phyloP scores from a whole-genome alignment of 2,329 filamentous ascomycete genomes.

The Arthrinium puccinioides region DNA sequence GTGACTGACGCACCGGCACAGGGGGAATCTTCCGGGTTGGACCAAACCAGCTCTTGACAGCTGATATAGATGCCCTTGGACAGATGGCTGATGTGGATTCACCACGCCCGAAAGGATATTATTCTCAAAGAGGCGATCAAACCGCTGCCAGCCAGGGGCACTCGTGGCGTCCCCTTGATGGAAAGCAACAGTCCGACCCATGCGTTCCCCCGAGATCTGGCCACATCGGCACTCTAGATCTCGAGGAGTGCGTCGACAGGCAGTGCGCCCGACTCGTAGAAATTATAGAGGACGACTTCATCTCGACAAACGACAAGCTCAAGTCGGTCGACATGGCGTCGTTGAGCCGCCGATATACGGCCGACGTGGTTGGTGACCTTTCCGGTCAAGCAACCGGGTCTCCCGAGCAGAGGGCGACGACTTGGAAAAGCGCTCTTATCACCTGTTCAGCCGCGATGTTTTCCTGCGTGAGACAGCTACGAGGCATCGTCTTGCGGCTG shows the following conservation, averaged over 20 bases:
- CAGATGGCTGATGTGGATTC: slow-evolving; percentile 12
- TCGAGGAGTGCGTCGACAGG: slow-evolving; percentile 9
- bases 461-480: background rate
- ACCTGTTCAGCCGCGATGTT: background rate
- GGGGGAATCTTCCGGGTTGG: slow-evolving; percentile 13
- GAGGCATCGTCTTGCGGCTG: background rate
- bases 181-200: background rate
- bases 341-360: slow-evolving; percentile 31
- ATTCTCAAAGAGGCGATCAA: background rate
- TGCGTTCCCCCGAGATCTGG: background rate
- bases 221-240: background rate
- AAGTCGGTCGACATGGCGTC: slow-evolving; percentile 27
- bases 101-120: slow-evolving; percentile 3
- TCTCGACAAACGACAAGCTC: slow-evolving; percentile 15
- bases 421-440: background rate
- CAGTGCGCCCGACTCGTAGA: slow-evolving; percentile 20
- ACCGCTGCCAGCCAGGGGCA: background rate
- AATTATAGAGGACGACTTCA: slow-evolving; percentile 29
- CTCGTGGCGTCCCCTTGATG: background rate
- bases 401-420: too few species aligned
- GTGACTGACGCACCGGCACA: background rate
- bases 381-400: slow-evolving; percentile 21
- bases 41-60: slow-evolving; percentile 13
- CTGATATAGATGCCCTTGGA: slow-evolving; percentile 11
- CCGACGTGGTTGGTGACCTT: slow-evolving; percentile 34